Evolutionary conservation across 441 rosid species (phyloP), one percentile per base, ranked within the genome.

Genomic region (Pelargonium australe): DNA sequence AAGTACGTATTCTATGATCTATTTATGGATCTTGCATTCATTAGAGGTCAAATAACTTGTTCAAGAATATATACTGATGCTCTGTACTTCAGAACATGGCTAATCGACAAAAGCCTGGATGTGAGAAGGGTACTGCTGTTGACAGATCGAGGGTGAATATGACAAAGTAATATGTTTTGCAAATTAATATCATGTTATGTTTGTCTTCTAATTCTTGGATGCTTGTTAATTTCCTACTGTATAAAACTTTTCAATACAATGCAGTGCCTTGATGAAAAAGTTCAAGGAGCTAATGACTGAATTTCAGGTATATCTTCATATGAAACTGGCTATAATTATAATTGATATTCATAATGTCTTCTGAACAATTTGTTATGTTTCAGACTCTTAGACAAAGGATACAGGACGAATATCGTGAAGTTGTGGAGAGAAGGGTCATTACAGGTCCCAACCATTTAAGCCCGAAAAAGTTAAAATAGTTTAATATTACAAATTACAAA

Each of bases 121-220:
- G 96, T 68, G 93, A 82, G 28, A 94, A 94, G 77, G 97, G 98
- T 67, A 86, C 91, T 44, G 89, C 89, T 68, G 80, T 91, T 64
- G 97, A 94, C 80, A 80, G 98, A 83, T 88, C 96, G 41, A 85
- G 97, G 84, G 86, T 84, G 85, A 87, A 88, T 61, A 86, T 92
- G 14, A 88, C 96, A 57, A 88, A 83, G 98, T 94, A 7, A 4
- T 28, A 17, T 34, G 7, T 68, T 14, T 67, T 55, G 16, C 43
- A 40, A 41, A 67, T 60, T 16, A 43, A 66, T 14, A 12, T 5
- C 17, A 17, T 7, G 11, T 13, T 57, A 17, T 7, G 17, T 57
- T 57, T 0, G 28, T 17, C 28, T 57, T 57, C 12, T 17, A 57
- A 2, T 57, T 57, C 8, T 57, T 17, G 11, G 40, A 34, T 34